These are phyloP conservation scores for Globisporangium echinulatum DNA, from an alignment of 352 stramenopile genomes.

Conservation along the genomic window DNA sequence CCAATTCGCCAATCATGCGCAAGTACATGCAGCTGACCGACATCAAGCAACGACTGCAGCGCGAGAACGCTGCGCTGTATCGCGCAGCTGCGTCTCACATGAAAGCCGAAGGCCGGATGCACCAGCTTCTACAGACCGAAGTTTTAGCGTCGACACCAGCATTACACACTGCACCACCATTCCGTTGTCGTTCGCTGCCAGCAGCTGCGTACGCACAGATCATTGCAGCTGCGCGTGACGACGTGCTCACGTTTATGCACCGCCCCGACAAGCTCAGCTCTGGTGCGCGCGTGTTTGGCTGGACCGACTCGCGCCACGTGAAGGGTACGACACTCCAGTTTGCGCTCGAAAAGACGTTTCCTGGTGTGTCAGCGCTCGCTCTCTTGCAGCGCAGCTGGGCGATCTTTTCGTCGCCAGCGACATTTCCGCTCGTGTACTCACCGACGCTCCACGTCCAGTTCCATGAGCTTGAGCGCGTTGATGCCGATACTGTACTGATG, in stretches of 20 bases:
- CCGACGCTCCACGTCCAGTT: conserved; percentile 34
- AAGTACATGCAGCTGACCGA: conserved; percentile 42
- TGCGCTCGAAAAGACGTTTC: conserved; percentile 53
- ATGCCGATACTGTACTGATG: conserved; percentile 51
- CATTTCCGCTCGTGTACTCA: conserved; percentile 46
- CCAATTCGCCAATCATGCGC: conserved; percentile 17
- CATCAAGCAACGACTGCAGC: conserved; percentile 35
- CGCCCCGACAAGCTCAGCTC: conserved; percentile 40
- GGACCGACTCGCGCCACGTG: conserved; percentile 57
- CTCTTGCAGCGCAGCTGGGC: conserved; percentile 46
- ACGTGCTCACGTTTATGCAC: conserved; percentile 45
- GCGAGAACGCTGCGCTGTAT: conserved; percentile 57
- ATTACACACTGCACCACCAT: too few relatives aligned
- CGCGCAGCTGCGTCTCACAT: conserved; percentile 39
- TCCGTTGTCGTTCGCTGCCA: conserved; percentile 12
- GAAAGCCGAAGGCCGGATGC: conserved; percentile 42
- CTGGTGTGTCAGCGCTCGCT: conserved; percentile 23
- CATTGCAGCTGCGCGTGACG: conserved; percentile 34
- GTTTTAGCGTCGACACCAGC: not conserved
- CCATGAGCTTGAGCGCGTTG: conserved; percentile 41
- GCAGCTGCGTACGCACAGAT: conserved; percentile 31
- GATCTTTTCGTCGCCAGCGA: conserved; percentile 42
- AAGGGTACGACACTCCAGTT: conserved; percentile 42
- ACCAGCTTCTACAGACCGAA: conserved; percentile 43
- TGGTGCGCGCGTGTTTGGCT: conserved; percentile 44